Conservation (phyloP, 2,329 filamentous ascomycete species). For the Microascus cirrosus region DNA sequence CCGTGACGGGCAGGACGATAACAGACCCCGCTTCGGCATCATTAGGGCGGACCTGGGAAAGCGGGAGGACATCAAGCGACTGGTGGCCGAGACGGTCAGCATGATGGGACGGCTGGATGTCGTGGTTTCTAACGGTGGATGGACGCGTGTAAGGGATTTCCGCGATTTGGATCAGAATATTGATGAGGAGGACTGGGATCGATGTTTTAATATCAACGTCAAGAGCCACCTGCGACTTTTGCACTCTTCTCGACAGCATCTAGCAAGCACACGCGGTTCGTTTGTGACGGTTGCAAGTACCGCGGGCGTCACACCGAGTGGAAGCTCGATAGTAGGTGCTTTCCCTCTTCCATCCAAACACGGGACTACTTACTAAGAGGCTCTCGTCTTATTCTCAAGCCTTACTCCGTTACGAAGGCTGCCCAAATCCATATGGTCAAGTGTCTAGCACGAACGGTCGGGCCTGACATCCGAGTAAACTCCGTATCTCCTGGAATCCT, state of each 20-base stretch:
- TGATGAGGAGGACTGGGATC: conserved; percentile 34
- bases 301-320: conserved; percentile 2
- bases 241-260: conserved; percentile 26
- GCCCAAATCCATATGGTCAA: conserved; percentile 55
- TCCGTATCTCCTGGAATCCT: conserved; percentile 43
- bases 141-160: conserved; percentile 32
- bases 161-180: conserved; percentile 31
- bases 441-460: conserved; percentile 38
- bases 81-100: conserved; percentile 43
- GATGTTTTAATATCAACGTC: conserved; percentile 37
- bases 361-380: neutral
- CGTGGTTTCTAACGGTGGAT: conserved; percentile 59
- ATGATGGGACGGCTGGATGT: conserved; percentile 58
- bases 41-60: conserved; percentile 56
- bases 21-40: conserved; percentile 19
- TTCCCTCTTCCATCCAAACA: too few species aligned
- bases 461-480: conserved; percentile 47
- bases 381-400: too few species aligned
- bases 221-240: conserved; percentile 36
- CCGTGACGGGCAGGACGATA: conserved; percentile 1
- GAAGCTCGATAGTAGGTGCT: conserved; percentile 4
- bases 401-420: conserved; percentile 69
- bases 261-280: conserved; percentile 29
- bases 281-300: conserved; percentile 3
- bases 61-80: conserved; percentile 43